These are phyloP conservation scores for Guillardia theta DNA, from an alignment of 78 protist genomes.

Conservation along the genomic window DNA sequence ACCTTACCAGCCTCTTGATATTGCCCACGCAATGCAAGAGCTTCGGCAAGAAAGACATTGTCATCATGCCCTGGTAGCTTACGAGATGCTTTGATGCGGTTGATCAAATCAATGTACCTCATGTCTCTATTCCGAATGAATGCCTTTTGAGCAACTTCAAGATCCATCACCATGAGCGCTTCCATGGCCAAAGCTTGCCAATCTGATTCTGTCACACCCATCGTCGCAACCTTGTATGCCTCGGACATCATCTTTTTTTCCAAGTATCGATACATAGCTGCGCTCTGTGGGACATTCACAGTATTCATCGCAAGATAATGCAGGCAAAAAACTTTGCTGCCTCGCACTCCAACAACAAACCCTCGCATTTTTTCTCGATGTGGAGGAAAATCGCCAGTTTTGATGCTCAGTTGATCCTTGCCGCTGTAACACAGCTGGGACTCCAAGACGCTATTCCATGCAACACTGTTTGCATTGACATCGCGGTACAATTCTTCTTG, in stretches of 20 bases:
- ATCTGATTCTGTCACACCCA: slow-evolving; percentile 62
- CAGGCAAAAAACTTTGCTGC: slow-evolving; percentile 68
- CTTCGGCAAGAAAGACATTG: slow-evolving; percentile 43
- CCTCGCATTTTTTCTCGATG: slow-evolving; percentile 47
- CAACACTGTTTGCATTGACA: slow-evolving; percentile 58
- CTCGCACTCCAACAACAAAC: slow-evolving; percentile 72
- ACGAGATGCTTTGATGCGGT: slow-evolving; percentile 36
- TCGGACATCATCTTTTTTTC: slow-evolving; percentile 36
- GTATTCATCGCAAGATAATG: slow-evolving; percentile 60
- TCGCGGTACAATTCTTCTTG: slow-evolving; percentile 60
- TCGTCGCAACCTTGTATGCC: slow-evolving; percentile 60
- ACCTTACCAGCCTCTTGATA: slow-evolving; percentile 63
- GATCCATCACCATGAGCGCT: slow-evolving; percentile 52
- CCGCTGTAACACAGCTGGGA: slow-evolving; percentile 72
- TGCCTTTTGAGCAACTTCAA: slow-evolving; percentile 47
- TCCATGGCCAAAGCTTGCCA: slow-evolving; percentile 65
- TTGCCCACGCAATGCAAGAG: slow-evolving; percentile 69
- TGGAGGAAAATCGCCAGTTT: slow-evolving; percentile 72
- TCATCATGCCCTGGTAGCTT: slow-evolving; percentile 10
- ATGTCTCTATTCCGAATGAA: slow-evolving; percentile 59
- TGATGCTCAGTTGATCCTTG: slow-evolving; percentile 60
- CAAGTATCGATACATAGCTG: slow-evolving; percentile 59
- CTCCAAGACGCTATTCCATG: slow-evolving; percentile 66
- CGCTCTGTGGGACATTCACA: slow-evolving; percentile 78
- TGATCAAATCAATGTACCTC: slow-evolving; percentile 56